Evolutionary conservation across 2,329 filamentous ascomycete genomes (phyloP).

Genomic region (Penicillium sp.): DNA sequence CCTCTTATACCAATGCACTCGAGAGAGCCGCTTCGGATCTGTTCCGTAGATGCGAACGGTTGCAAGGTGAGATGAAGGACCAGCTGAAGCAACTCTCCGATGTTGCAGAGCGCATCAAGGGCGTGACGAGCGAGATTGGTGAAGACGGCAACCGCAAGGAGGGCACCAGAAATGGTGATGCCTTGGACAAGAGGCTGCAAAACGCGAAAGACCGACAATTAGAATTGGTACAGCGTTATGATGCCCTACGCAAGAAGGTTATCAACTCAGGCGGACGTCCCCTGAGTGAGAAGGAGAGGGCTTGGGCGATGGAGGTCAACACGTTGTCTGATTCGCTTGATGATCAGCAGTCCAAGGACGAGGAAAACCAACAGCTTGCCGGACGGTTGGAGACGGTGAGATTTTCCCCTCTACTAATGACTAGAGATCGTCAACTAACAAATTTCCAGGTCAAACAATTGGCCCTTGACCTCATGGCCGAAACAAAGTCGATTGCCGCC

Average conservation of each 20-base stretch:
- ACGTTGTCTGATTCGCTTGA: slow-evolving; percentile 39
- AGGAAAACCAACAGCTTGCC: slow-evolving; percentile 28
- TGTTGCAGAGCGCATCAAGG: slow-evolving; percentile 47
- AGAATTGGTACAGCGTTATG: slow-evolving; percentile 43
- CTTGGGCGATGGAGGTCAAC: slow-evolving; percentile 48
- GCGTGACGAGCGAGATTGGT: slow-evolving; percentile 40
- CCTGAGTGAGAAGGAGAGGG: slow-evolving; percentile 48
- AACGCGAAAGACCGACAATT: slow-evolving; percentile 42
- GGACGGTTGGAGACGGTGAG: slow-evolving; percentile 44
- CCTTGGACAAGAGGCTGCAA: slow-evolving; percentile 42
- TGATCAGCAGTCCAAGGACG: slow-evolving; percentile 21
- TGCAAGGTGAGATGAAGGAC: slow-evolving; percentile 49
- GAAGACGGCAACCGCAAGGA: slow-evolving; percentile 37
- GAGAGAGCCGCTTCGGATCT: slow-evolving; percentile 51
- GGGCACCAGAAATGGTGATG: slow-evolving; percentile 32
- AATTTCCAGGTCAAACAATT: slow-evolving; percentile 41
- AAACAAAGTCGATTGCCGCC: slow-evolving; percentile 36
- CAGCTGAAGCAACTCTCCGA: slow-evolving; percentile 48
- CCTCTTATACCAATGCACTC: slow-evolving; percentile 47
- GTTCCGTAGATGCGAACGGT: slow-evolving; percentile 53
- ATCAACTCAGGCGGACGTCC: slow-evolving; percentile 44
- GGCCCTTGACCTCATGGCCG: slow-evolving; percentile 36
- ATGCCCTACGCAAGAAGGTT: slow-evolving; percentile 45
- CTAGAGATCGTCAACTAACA: slow-evolving; percentile 13
- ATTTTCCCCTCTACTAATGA: background rate